A percentile compares a stretch with the other conserved stretches of the same genome.
phyloP scores from a whole-genome alignment of 208 protist genomes.

The Porcisia hertigi region DNA sequence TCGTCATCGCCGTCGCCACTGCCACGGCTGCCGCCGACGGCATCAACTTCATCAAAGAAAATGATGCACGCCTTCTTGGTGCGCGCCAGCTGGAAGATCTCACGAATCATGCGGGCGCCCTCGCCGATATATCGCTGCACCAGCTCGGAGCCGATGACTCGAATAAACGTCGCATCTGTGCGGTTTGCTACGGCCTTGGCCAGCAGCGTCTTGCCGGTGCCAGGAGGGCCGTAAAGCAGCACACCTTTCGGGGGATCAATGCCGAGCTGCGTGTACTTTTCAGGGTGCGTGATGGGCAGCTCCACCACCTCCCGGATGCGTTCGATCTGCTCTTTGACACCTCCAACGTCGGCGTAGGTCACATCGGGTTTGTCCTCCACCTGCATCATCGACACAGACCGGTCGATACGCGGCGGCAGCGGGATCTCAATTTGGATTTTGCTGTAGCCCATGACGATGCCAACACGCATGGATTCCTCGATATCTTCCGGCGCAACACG shows the following conservation, averaged over 20 bases:
- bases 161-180: constrained; percentile 99
- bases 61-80: constrained; percentile 99
- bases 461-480: constrained; percentile 99
- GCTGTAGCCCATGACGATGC: constrained; percentile 95
- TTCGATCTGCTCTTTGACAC: constrained; percentile 99
- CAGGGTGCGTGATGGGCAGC: constrained; percentile 99
- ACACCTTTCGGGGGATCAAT: constrained; percentile 99
- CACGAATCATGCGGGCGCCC: constrained; percentile 99
- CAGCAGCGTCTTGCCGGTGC: constrained; percentile 99
- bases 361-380: constrained; percentile 98
- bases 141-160: constrained; percentile 99
- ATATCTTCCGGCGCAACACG: constrained; percentile 99
- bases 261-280: constrained; percentile 98
- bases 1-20: constrained; percentile 98
- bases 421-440: constrained; percentile 99
- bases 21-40: constrained; percentile 96
- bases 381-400: constrained; percentile 99
- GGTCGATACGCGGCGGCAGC: constrained; percentile 99
- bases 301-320: constrained; percentile 99
- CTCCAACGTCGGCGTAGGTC: constrained; percentile 99
- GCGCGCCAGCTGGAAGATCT: constrained; percentile 99
- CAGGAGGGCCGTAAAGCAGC: constrained; percentile 99
- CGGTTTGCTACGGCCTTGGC: constrained; percentile 99
- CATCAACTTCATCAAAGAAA: constrained; percentile 99
- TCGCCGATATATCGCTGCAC: constrained; percentile 99